Evolutionary conservation across 164 flowering plant genomes (phyloP).

Genomic region (Berberis thunbergii): DNA sequence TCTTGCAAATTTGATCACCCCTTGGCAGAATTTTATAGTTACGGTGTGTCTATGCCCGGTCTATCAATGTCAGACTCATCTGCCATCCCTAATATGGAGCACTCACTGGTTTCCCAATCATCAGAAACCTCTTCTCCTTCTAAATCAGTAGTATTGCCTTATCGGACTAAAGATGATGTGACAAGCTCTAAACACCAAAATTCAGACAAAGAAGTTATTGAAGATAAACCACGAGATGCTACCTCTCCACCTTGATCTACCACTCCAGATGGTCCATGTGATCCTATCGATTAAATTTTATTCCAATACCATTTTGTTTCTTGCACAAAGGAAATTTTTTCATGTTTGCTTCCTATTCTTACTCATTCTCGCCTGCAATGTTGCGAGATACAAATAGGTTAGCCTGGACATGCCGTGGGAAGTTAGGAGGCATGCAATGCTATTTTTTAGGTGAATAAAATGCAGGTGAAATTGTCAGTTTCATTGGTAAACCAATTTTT

Average conservation of each 20-base stretch:
- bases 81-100: neutral
- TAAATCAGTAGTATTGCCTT: no score
- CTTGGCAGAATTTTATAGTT: constrained; percentile 13
- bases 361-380: neutral
- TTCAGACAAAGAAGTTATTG: constrained; percentile 8
- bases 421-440: constrained; percentile 13
- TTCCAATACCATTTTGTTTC: neutral
- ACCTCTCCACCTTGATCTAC: constrained; percentile 9
- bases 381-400: constrained; percentile 15
- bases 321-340: neutral
- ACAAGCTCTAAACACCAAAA: constrained; percentile 11
- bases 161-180: no score
- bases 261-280: constrained; percentile 6
- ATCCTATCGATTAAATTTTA: constrained; percentile 15
- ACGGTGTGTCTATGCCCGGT: constrained; percentile 9
- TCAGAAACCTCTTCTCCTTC: constrained; percentile 16
- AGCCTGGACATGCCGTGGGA: constrained; percentile 8
- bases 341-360: neutral
- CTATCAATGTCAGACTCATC: constrained; percentile 9
- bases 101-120: constrained; percentile 8
- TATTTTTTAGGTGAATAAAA: constrained; percentile 40
- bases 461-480: constrained; percentile 29
- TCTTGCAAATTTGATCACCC: constrained; percentile 20
- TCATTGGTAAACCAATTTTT: no score
- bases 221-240: constrained; percentile 6